phyloP scores from a whole-genome alignment of 2,329 filamentous ascomycete genomes.

The Cordyceps cicadae region DNA sequence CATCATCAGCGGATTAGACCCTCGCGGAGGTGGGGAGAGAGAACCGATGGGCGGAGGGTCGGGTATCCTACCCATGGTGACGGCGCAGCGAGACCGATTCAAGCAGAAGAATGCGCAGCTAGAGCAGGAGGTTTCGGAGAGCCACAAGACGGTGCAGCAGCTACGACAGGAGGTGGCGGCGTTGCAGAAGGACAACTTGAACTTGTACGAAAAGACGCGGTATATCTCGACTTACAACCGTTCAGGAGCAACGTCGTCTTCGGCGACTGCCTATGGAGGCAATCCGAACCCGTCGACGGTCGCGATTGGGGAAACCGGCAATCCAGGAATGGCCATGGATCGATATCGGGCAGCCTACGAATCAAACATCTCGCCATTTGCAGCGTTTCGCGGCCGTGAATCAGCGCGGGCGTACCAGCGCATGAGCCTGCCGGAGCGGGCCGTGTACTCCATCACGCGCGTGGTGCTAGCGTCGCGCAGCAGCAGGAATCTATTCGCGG shows the following conservation, averaged over 20 bases:
- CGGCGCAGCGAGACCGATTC: slow-evolving; percentile 94
- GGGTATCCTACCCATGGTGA: slow-evolving; percentile 95
- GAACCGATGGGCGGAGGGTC: slow-evolving; percentile 68
- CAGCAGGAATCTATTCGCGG: slow-evolving; percentile 88
- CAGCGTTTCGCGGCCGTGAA: slow-evolving; percentile 89
- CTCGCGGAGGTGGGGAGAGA: slow-evolving; percentile 41
- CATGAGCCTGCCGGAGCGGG: slow-evolving; percentile 84
- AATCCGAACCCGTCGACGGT: slow-evolving; percentile 72
- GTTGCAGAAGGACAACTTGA: slow-evolving; percentile 91
- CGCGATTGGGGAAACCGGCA: slow-evolving; percentile 45
- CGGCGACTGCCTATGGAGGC: slow-evolving; percentile 56
- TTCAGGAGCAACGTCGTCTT: slow-evolving; percentile 50
- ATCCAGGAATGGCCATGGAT: slow-evolving; percentile 62
- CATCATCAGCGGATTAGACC: slow-evolving; percentile 95
- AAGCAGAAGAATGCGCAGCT: slow-evolving; percentile 91
- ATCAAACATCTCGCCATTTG: slow-evolving; percentile 90
- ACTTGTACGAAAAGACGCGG: slow-evolving; percentile 92
- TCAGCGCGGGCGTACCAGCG: slow-evolving; percentile 82
- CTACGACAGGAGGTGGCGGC: slow-evolving; percentile 85
- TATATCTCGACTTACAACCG: slow-evolving; percentile 93
- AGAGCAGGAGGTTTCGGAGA: slow-evolving; percentile 80
- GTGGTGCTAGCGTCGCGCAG: slow-evolving; percentile 85
- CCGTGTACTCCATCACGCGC: slow-evolving; percentile 82
- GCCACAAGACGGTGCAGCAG: slow-evolving; percentile 72
- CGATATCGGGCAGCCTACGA: slow-evolving; percentile 90